These are phyloP conservation scores for Agaricus subrufescens DNA, from an alignment of 768 basidiomycete species.

Conservation along the genomic window DNA sequence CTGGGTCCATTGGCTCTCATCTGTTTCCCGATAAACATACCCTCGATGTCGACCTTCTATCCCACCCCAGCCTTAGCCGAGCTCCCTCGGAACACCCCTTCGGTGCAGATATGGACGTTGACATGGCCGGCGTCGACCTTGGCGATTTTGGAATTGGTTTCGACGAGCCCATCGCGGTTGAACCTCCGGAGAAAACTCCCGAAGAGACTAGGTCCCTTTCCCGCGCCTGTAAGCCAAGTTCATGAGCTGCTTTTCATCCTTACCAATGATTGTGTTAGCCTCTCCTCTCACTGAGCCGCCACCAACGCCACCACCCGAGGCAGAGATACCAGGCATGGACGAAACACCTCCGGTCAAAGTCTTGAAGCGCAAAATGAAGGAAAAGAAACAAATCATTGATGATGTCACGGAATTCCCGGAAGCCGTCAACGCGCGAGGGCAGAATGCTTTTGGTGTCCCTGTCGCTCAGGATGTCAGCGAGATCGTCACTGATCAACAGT, in stretches of 20 bases:
- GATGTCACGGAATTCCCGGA: constrained; percentile 80
- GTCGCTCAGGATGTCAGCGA: constrained; percentile 55
- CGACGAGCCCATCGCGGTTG: constrained; percentile 44
- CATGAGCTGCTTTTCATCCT: neutral
- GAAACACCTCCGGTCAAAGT: constrained; percentile 24
- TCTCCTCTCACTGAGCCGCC: constrained; percentile 76
- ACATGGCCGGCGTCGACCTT: constrained; percentile 59
- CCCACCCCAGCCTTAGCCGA: constrained; percentile 52
- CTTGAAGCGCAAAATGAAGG: constrained; percentile 40
- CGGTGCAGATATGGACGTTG: constrained; percentile 44
- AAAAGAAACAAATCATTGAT: constrained; percentile 89
- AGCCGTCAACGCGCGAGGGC: constrained; percentile 58
- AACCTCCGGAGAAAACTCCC: constrained; percentile 47
- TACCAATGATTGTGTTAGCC: constrained; percentile 34
- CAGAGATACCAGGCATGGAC: constrained; percentile 42
- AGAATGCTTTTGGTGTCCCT: constrained; percentile 48
- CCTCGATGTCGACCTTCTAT: constrained; percentile 60
- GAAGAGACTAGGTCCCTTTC: constrained; percentile 58
- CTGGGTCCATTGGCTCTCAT: constrained; percentile 60
- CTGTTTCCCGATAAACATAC: constrained; percentile 46
- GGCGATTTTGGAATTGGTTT: constrained; percentile 61
- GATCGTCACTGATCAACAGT: constrained; percentile 78
- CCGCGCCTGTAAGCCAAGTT: constrained; percentile 59
- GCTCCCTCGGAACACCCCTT: constrained; percentile 67
- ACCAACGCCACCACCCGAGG: constrained; percentile 68